phyloP scores from a whole-genome alignment of 768 basidiomycete species.

The Trametes gibbosa region DNA sequence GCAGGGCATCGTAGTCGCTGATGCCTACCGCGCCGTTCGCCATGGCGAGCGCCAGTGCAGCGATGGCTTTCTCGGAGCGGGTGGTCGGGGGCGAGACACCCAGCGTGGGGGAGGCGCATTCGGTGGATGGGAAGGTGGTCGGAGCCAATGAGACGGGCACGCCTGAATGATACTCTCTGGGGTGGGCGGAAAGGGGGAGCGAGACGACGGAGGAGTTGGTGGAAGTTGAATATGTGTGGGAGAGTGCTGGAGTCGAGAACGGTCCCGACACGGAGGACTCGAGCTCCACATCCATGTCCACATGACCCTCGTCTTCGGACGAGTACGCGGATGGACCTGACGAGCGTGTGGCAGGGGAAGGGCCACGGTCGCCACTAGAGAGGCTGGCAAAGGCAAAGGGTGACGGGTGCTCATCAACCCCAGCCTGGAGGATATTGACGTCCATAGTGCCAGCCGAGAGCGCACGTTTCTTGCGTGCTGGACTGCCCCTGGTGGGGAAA shows the following conservation, averaged over 20 bases:
- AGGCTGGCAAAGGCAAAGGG: constrained; percentile 8
- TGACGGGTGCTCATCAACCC: constrained; percentile 11
- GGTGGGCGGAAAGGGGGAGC: constrained; percentile 28
- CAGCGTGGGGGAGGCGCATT: not conserved
- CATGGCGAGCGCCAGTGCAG: constrained; percentile 56
- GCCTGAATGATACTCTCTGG: not conserved
- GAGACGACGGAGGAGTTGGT: constrained; percentile 41
- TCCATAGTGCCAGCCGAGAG: constrained; percentile 46
- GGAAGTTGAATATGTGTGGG: constrained; percentile 37
- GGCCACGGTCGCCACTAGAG: constrained; percentile 27
- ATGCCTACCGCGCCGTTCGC: constrained; percentile 63
- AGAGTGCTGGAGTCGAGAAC: constrained; percentile 33
- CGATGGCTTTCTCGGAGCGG: constrained; percentile 56
- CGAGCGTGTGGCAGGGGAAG: constrained; percentile 30
- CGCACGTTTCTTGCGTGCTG: constrained; percentile 39
- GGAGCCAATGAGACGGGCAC: not conserved
- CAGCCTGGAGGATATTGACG: constrained; percentile 28
- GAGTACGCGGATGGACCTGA: constrained; percentile 31
- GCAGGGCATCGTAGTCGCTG: constrained; percentile 53
- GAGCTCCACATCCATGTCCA: constrained; percentile 15
- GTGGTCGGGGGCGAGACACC: constrained; percentile 35
- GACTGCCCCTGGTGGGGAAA: constrained; percentile 8
- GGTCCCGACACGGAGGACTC: constrained; percentile 16
- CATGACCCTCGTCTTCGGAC: constrained; percentile 36
- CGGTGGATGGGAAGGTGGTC: not conserved